Evolutionary conservation across 352 stramenopile genomes (phyloP).

Genomic region (Pythium insidiosum): DNA sequence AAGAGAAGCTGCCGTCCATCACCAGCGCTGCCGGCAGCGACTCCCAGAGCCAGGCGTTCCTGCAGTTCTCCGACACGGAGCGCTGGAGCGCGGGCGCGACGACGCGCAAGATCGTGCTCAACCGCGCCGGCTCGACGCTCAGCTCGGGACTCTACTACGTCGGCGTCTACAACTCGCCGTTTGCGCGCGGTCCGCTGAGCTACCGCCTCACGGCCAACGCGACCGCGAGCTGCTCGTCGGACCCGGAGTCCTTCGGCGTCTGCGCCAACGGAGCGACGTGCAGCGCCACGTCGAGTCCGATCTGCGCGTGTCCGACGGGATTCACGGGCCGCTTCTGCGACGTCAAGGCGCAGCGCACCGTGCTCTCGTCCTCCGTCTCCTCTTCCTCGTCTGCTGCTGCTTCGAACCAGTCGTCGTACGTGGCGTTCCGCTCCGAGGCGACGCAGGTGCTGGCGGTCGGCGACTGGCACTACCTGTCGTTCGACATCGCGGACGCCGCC

Average conservation of each 20-base stretch:
- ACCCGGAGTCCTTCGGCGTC: conserved; percentile 16
- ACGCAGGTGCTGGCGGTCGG: conserved; percentile 28
- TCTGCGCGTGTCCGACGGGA: conserved; percentile 36
- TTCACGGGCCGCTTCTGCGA: conserved; percentile 41
- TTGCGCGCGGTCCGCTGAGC: conserved; percentile 33
- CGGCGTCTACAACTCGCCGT: conserved; percentile 63
- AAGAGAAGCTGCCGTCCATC: conserved; percentile 43
- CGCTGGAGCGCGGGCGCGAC: conserved; percentile 31
- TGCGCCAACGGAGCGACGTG: conserved; percentile 42
- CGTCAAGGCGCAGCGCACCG: conserved; percentile 1
- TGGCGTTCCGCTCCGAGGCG: conserved; percentile 5
- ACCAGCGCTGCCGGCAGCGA: conserved; percentile 4
- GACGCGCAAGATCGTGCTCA: conserved; percentile 48
- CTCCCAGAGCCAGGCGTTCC: conserved; percentile 12
- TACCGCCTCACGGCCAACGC: conserved; percentile 51
- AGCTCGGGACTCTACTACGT: conserved; percentile 72
- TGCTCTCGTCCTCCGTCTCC: conserved; percentile 7
- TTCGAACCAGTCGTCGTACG: neutral
- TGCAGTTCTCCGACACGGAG: conserved; percentile 46
- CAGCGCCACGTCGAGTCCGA: conserved; percentile 28
- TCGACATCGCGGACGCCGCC: conserved; percentile 41
- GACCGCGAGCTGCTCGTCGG: conserved; percentile 26
- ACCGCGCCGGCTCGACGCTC: conserved; percentile 47
- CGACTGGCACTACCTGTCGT: conserved; percentile 54
- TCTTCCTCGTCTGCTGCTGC: conserved; percentile 14